A percentile compares a stretch with the other conserved stretches of the same genome.
phyloP scores from a whole-genome alignment of 257 asterid species.

The Coffea eugenioides region DNA sequence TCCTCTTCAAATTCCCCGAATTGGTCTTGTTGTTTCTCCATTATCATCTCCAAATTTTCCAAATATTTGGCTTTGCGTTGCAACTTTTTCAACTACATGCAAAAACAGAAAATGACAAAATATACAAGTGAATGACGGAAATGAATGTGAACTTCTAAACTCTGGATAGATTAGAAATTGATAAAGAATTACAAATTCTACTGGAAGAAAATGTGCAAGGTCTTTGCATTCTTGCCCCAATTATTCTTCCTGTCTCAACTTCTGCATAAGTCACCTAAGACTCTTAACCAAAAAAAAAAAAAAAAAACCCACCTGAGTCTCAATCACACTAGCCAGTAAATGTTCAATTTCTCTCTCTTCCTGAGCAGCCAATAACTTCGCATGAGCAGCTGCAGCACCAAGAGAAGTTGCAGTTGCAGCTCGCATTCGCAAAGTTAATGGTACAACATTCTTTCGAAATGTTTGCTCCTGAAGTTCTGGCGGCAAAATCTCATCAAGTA shows the following conservation, averaged over 20 bases:
- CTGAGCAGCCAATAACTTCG: constrained; percentile 83
- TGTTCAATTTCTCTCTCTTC: constrained; percentile 83
- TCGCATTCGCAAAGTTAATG: constrained; percentile 64
- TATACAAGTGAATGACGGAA: constrained; percentile 2
- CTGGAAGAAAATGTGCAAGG: neutral
- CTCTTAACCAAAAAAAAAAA: neutral
- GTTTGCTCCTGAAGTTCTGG: constrained; percentile 41
- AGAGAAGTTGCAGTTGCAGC: constrained; percentile 91
- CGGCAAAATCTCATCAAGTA: constrained; percentile 13
- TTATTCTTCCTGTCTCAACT: neutral
- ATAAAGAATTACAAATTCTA: neutral
- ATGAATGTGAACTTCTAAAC: neutral
- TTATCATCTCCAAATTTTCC: constrained; percentile 58
- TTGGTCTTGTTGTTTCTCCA: constrained; percentile 54
- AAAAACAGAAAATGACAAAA: constrained; percentile 6
- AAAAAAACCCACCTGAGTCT: constrained; percentile 57
- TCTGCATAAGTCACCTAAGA: neutral
- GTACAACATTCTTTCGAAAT: constrained; percentile 48
- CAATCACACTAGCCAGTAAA: constrained; percentile 63
- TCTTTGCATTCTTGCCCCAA: neutral
- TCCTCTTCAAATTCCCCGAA: constrained; percentile 59
- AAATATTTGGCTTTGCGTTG: constrained; percentile 52
- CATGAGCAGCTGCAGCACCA: constrained; percentile 90
- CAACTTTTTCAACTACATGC: constrained; percentile 58
- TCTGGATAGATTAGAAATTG: neutral